Evolutionary conservation across 177 flowering plant genomes (phyloP), one percentile per base, ranked within the genome.

Genomic region (Tripterygium wilfordii): DNA sequence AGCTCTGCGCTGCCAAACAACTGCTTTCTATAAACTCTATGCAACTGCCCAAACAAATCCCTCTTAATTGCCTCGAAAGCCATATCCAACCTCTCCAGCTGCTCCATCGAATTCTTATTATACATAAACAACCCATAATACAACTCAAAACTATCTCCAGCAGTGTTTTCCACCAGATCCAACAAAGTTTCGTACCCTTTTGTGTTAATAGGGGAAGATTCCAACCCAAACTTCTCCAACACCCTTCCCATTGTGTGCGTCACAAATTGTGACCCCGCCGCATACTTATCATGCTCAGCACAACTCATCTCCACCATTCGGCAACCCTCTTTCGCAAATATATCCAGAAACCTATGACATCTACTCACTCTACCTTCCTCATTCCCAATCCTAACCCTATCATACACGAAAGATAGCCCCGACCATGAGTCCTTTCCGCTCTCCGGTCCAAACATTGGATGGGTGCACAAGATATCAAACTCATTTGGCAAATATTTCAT

Each of bases 181-280:
- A 89, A 45, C 60, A 83, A 71, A 3, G 79, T 79, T 73, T 83
- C 92, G 36, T 89, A 89, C 43, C 97, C 97, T 39, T 82, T 83
- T 1, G 97, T 89, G 45, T 82, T 85, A 45, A 89, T 85, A 9
- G 95, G 89, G 2, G 95, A 79, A 0, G 83, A 74, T 42, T 79
- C 77, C 55, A 85, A 49, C 28, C 60, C 57, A 36, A 88, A 58
- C 54, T 71, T 71, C 65, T 59, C 72, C 56, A 68, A 35, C 7
- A 80, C 69, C 78, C 97, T 78, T 57, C 97, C 97, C 58, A 86
- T 76, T 8, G 91, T 83, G 54, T 89, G 97, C 0, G 97, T 85
- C 25, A 89, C 76, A 49, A 89, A 89, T 62, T 89, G 97, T 20
- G 89, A 76, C 20, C 80, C 89, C 0, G 92, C 97, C 12, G 92